Evolutionary conservation across 192 early-diverging fungal genomes (phyloP), one percentile per base, ranked within the genome.

Genomic region (Mortierella antarctica): DNA sequence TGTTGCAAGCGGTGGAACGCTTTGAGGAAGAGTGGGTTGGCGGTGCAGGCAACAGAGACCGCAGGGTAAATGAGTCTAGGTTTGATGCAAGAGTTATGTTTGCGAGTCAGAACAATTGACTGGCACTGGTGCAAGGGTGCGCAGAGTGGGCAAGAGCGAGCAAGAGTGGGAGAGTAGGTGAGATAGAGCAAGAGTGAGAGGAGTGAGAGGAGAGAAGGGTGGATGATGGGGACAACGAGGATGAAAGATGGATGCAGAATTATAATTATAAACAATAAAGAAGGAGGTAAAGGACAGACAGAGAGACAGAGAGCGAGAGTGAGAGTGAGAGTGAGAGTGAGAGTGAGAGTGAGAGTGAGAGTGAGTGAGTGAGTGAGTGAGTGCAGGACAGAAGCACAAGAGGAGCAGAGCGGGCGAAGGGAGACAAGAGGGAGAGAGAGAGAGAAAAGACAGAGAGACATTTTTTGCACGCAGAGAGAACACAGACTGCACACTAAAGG

Each of bases 371-470:
- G 62, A 52, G 41, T 62, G 31, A 23, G 5, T 8, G 7, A 1
- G 57, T 15, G 56, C 7, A 39, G 14, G 23, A 57, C 9, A 13
- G 39, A 57, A 31, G 56, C 1, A 40, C 20, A 13, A 31, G 31
- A 2, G 31, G 31, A 42, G 52, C 49, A 53, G 21, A 54, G 18
- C 55, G 42, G 48, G 53, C 46, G 53, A 52, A 57, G 14, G 31
- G 65, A 48, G 18, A 46, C 23, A 75, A 61, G n/a, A 53, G 70
- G 45, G 7, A 40, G 52, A 41, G 48, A 65, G 13, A 52, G 63
- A 23, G 12, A 39, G 56, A 49, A 52, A 10, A 51, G 6, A 54
- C 2, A 60, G n/a, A 18, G 31, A 42, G 31, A 31, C 6, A 65
- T 15, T 44, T 59, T 59, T 15, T 59, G 23, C 8, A 42, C n/a